These are phyloP conservation scores for Saturnispora sanitii DNA, from an alignment of 805 yeast genomes.

Conservation along the genomic window DNA sequence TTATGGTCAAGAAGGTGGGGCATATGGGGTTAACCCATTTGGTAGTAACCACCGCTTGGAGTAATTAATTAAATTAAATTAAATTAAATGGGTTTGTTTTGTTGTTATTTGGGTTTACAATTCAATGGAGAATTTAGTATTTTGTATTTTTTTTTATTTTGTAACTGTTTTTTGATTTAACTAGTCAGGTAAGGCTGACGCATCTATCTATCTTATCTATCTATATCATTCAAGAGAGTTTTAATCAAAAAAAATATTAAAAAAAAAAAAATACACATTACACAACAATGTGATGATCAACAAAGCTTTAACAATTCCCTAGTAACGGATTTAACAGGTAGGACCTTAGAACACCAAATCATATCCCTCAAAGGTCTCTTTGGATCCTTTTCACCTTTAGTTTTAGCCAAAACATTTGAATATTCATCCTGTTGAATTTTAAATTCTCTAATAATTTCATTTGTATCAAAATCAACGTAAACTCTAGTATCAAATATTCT, in stretches of 20 bases:
- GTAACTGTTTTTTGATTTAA: too few relatives aligned
- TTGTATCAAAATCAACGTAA: conserved; percentile 63
- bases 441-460: conserved; percentile 63
- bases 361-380: conserved; percentile 67
- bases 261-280: too few relatives aligned
- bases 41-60: background rate
- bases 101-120: background rate
- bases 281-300: too few relatives aligned
- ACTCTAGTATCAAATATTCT: conserved; percentile 78
- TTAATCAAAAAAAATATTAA: too few relatives aligned
- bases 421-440: conserved; percentile 57
- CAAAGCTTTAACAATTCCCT: conserved; percentile 18
- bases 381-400: conserved; percentile 37
- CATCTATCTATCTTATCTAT: too few relatives aligned
- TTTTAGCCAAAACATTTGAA: conserved; percentile 31
- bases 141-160: background rate
- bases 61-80: background rate
- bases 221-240: too few relatives aligned
- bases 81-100: too few relatives aligned
- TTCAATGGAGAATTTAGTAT: background rate
- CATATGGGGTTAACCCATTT: conserved; percentile 4
- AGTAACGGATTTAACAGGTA: conserved; percentile 19
- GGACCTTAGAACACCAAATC: conserved; percentile 63
- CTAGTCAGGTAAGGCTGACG: too few relatives aligned
- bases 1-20: too few relatives aligned